Percentiles rank a stretch among this genome's conserved stretches.
Conservation (phyloP, 495 filamentous ascomycete genomes). For the Trichoderma asperelloides region DNA sequence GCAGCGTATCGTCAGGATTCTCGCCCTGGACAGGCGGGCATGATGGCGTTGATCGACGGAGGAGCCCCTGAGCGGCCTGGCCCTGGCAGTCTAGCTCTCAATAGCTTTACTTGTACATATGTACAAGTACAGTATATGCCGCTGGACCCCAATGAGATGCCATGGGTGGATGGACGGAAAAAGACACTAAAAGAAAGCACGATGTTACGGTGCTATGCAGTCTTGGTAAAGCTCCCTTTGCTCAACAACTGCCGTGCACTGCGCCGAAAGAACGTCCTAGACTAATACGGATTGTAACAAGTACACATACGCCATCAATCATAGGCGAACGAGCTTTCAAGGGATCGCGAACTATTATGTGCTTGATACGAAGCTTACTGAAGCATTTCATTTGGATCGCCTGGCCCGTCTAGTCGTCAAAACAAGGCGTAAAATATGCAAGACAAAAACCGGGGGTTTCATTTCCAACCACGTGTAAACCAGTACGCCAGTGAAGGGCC, state of each 20-base stretch:
- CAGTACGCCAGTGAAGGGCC: neutral
- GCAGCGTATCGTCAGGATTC: neutral
- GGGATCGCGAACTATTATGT: too few species aligned
- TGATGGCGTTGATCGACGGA: neutral
- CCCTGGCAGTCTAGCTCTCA: neutral
- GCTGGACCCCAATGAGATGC: too few species aligned
- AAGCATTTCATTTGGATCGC: neutral
- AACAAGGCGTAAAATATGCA: neutral
- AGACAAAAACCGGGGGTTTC: neutral
- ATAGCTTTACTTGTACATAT: neutral
- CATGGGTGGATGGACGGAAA: neutral
- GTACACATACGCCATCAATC: neutral
- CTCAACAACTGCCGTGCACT: neutral
- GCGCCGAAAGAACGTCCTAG: neutral
- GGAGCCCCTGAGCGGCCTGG: constrained; percentile 2
- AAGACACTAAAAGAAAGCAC: neutral
- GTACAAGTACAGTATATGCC: too few species aligned
- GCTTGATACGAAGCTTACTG: neutral
- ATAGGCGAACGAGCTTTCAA: too few species aligned
- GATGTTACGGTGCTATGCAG: neutral
- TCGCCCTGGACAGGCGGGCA: neutral
- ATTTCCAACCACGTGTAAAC: neutral
- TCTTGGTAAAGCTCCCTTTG: neutral
- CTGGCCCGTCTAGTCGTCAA: neutral
- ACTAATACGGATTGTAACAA: neutral